Conservation (phyloP, 345 rosid species). For the Citrus mangshanensis region DNA sequence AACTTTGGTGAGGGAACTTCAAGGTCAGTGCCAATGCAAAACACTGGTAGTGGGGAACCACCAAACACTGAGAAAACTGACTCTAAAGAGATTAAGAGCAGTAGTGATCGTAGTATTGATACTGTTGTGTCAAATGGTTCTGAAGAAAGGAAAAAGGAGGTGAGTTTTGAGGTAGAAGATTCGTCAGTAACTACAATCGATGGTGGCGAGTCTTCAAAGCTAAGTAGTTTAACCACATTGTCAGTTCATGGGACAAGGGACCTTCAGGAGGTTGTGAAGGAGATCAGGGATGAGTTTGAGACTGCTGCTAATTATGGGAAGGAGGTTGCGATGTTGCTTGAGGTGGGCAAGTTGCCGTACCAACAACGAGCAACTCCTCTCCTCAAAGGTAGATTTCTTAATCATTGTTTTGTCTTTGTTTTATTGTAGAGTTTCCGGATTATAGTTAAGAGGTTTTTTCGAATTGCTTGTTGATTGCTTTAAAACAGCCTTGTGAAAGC, state of each 20-base stretch:
- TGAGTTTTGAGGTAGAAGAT: constrained; percentile 78
- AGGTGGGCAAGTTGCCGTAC: constrained; percentile 85
- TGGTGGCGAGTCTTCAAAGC: constrained; percentile 60
- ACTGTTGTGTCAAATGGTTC: constrained; percentile 39
- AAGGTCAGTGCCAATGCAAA: constrained; percentile 42
- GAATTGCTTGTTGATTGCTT: constrained; percentile 5
- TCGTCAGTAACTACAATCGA: constrained; percentile 28
- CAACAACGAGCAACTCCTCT: constrained; percentile 45
- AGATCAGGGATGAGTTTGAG: constrained; percentile 83
- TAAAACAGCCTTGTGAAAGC: neutral
- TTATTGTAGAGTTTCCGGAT: neutral
- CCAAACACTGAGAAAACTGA: constrained; percentile 25
- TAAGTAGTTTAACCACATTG: constrained; percentile 58
- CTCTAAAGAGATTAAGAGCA: constrained; percentile 29
- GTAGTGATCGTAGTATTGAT: constrained; percentile 41
- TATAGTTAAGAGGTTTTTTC: neutral
- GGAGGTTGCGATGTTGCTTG: constrained; percentile 88
- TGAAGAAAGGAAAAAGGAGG: constrained; percentile 63
- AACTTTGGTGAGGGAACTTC: constrained; percentile 70
- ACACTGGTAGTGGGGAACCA: constrained; percentile 8
- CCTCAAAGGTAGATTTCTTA: constrained; percentile 50
- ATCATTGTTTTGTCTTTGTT: neutral
- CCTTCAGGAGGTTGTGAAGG: constrained; percentile 75
- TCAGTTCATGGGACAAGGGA: constrained; percentile 78
- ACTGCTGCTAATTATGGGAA: constrained; percentile 73